A percentile compares a stretch with the other conserved stretches of the same genome.
Evolutionary conservation across 2,329 filamentous ascomycete genomes (phyloP).

Genomic region (Chalaropsis ovoidea): DNA sequence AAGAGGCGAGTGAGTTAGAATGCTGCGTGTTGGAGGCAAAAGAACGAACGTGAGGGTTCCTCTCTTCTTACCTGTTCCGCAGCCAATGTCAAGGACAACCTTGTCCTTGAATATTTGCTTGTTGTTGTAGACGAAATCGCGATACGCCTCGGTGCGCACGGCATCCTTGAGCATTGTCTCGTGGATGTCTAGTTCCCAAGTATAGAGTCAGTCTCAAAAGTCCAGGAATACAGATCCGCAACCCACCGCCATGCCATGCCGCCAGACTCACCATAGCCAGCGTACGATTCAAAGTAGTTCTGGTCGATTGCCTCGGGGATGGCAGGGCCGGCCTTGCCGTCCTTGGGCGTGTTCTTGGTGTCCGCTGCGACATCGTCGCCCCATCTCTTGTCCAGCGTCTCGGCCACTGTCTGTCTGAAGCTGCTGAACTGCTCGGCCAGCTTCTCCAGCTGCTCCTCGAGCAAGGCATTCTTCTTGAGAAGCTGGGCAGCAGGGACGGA

Average conservation of each 20-base stretch:
- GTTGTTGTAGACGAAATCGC: slow-evolving; percentile 89
- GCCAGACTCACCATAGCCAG: slow-evolving; percentile 44
- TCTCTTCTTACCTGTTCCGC: slow-evolving; percentile 48
- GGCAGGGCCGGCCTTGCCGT: slow-evolving; percentile 25
- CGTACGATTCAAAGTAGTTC: slow-evolving; percentile 54
- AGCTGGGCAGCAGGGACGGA: slow-evolving; percentile 4
- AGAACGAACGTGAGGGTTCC: background rate
- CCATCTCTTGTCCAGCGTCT: slow-evolving; percentile 57
- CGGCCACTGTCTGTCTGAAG: slow-evolving; percentile 55
- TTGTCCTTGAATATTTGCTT: slow-evolving; percentile 80
- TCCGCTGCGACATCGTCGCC: slow-evolving; percentile 39
- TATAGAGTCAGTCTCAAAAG: slow-evolving; percentile 6
- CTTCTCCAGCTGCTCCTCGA: slow-evolving; percentile 45
- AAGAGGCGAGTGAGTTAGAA: background rate
- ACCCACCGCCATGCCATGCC: too few species aligned
- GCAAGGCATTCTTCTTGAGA: slow-evolving; percentile 33
- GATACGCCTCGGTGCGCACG: slow-evolving; percentile 80
- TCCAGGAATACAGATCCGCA: background rate
- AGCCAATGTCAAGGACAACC: slow-evolving; percentile 82
- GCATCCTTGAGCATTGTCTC: slow-evolving; percentile 91
- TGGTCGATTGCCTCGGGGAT: slow-evolving; percentile 34
- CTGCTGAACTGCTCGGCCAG: slow-evolving; percentile 56
- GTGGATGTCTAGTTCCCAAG: slow-evolving; percentile 61
- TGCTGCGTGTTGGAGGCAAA: background rate
- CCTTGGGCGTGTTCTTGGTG: slow-evolving; percentile 32